Evolutionary conservation across 495 filamentous ascomycete species (phyloP).

Genomic region (Trichoderma reesei): DNA sequence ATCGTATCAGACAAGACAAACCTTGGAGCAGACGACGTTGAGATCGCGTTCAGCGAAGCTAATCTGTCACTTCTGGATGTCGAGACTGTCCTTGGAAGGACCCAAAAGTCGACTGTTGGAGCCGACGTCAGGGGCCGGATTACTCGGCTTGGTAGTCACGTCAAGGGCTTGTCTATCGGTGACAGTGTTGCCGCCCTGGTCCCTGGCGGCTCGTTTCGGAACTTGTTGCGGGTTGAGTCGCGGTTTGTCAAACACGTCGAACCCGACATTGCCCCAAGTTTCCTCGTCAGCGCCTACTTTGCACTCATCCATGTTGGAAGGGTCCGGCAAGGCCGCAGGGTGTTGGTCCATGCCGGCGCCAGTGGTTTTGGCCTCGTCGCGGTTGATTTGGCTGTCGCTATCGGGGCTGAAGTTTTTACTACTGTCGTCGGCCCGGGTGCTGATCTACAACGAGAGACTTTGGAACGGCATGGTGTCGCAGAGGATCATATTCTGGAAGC

Average conservation of each 20-base stretch:
- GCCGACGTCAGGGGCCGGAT: neutral
- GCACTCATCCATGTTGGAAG: conserved; percentile 11
- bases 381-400: conserved; percentile 32
- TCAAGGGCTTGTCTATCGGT: neutral
- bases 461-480: conserved; percentile 32
- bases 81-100: neutral
- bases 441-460: conserved; percentile 25
- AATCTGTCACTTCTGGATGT: neutral
- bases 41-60: neutral
- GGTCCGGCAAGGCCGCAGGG: conserved; percentile 27
- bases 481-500: conserved; percentile 35
- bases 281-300: conserved; percentile 6
- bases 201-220: conserved; percentile 1
- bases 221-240: neutral
- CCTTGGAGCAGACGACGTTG: neutral
- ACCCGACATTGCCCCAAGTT: neutral
- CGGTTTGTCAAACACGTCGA: neutral
- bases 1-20: neutral
- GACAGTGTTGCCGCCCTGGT: neutral
- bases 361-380: conserved; percentile 41
- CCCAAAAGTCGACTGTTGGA: neutral
- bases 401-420: conserved; percentile 37
- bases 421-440: conserved; percentile 25
- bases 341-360: conserved; percentile 42
- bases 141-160: neutral